Evolutionary conservation across 1,284 basidiomycete species (phyloP), one percentile per base, ranked within the genome.

Genomic region (Schizophyllum amplum): DNA sequence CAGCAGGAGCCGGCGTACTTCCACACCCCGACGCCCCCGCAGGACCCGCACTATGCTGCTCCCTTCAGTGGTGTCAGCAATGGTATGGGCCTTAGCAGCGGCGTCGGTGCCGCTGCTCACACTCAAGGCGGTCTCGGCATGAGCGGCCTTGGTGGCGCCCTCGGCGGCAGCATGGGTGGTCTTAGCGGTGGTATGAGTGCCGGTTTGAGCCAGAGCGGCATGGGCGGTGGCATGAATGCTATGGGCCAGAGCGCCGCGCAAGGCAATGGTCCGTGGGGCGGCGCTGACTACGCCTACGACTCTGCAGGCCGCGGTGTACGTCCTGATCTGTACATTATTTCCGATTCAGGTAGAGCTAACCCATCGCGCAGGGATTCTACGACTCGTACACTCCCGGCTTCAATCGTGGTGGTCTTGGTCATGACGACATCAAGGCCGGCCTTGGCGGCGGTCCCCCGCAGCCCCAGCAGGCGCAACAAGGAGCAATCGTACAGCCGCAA

Each of bases 331-430:
- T 51, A 23, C 17, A 56, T 56, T 54, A 24, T 26, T 48, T 42
- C 26, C 47, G 46, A 48, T 24, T 59, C 46, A n/a, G 57, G 54
- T n/a, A n/a, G n/a, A n/a, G 47, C 65, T 56, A 63, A 63, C 52
- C 61, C 51, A 47, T 57, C 47, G 60, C 61, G 22, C 62, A 87
- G 83, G 80, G 80, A 61, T 88, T 89, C 70, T 90, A 90, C 66
- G 87, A 90, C 48, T 79, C 81, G 7, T 90, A 90, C 63, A 84
- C 81, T 57, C 81, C 76, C 42, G 78, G 75, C 23, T 89, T 89
- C 26, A 79, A 76, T 57, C 78, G 87, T 23, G 81, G 76, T 59
- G 75, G 77, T n/a, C 74, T 87, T 4, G 76, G 77, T 23, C 84
- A 89, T 56, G 87, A 90, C 48, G 87, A 90, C 56, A 75, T 84